These are phyloP conservation scores for Eucalyptus pumila DNA, from an alignment of 345 rosid species.

Conservation along the genomic window DNA sequence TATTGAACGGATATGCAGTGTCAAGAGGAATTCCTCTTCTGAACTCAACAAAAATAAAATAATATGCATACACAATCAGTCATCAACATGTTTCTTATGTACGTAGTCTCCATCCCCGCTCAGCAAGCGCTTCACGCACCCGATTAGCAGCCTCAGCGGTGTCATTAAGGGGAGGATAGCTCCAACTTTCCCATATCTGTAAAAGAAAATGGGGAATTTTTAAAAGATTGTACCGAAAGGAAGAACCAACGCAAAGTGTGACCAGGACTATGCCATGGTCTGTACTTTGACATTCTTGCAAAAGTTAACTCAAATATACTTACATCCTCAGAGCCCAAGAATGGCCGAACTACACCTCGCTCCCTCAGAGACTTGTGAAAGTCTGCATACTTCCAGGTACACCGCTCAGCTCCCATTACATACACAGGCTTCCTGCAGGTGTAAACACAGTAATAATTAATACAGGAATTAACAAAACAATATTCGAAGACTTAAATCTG, in stretches of 20 bases:
- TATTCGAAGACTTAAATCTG: neutral
- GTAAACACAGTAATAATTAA: neutral
- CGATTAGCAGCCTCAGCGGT: conserved; percentile 77
- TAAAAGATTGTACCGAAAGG: neutral
- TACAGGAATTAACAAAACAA: neutral
- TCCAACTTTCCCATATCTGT: conserved; percentile 88
- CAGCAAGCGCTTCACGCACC: conserved; percentile 56
- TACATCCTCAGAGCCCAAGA: conserved; percentile 89
- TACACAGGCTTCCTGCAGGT: conserved; percentile 85
- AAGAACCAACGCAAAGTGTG: neutral
- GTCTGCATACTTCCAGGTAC: conserved; percentile 84
- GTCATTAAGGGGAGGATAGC: conserved; percentile 92
- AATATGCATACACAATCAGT: conserved; percentile 5
- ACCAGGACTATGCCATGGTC: neutral
- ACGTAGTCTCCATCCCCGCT: conserved; percentile 72
- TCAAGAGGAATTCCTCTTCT: neutral
- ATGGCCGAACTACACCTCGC: conserved; percentile 76
- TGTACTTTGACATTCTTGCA: neutral
- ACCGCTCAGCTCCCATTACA: conserved; percentile 65
- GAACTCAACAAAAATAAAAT: neutral
- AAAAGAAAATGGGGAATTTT: neutral
- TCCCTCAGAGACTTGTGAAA: conserved; percentile 80
- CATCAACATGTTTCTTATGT: conserved; percentile 17
- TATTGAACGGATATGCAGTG: neutral
- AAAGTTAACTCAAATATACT: conserved; percentile 9